Evolutionary conservation across 495 filamentous ascomycete genomes (phyloP), one percentile per base, ranked within the genome.

Genomic region (Chaetomidium leptoderma): DNA sequence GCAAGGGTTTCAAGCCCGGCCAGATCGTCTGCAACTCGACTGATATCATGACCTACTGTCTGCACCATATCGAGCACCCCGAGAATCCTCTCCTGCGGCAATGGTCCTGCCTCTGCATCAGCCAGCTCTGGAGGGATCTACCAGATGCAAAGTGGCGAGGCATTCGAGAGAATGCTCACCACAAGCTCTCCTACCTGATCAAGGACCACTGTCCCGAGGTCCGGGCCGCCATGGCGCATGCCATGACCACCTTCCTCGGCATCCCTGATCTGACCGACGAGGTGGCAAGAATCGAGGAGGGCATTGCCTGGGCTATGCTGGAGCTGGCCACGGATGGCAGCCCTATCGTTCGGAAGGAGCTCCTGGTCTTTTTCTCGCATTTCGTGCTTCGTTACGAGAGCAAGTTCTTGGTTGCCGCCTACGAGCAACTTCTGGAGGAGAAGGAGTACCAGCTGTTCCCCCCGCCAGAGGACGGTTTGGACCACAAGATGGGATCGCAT

Each of bases 41-140:
- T 0, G 90, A 92, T 46, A 83, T 97, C 42, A 91, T 97, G 74
- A 84, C 86, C 21, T 88, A 84, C 45, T 96, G 89, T 66, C 72
- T 97, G 39, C 76, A 78, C 13, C 89, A 96, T 71, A 77, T 96
- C n/a, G 78, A 78, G 33, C 90, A 97, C 65, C 78, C 83, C 10
- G 86, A 93, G 44, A 97, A 96, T 62, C 89, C 91, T 4, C 72
- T 97, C 16, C 77, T 99, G 35, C 81, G 95, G 23, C 93, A 97
- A 72, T 99, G 95, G 93, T 91, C 91, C 11, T 96, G 91, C 69
- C 81, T 99, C 5, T 97, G 92, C 70, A 84, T 99, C 36, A 96
- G 92, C 67, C 92, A 96, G 76, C 80, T 99, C 7, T 99, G 95
- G 92, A 81, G 81, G 33, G 88, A 95, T 67, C 87, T 88, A 49